phyloP scores from a whole-genome alignment of 192 early-diverging fungal genomes.

The Backusella westeae region DNA sequence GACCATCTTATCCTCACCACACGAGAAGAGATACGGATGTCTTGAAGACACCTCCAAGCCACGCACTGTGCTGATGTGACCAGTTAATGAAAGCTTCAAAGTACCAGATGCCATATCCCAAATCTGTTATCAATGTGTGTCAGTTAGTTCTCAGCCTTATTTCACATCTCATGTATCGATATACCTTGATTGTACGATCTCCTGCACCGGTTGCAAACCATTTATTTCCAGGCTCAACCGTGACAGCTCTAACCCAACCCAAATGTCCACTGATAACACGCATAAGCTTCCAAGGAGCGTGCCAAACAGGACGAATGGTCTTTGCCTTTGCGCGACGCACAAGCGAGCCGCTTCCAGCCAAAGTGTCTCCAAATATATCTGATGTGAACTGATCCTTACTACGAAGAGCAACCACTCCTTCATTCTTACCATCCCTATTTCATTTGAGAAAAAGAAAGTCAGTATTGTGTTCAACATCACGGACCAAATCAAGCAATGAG shows the following conservation, averaged over 20 bases:
- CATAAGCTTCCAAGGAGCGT: slow-evolving; percentile 99
- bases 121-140: slow-evolving; percentile 54
- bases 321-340: slow-evolving; percentile 52
- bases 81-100: slow-evolving; percentile 92
- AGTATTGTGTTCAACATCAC: neutral
- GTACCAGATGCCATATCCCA: slow-evolving; percentile 99
- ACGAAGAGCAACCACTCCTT: slow-evolving; percentile 38
- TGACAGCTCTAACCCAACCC: slow-evolving; percentile 93
- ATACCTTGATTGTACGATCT: slow-evolving; percentile 94
- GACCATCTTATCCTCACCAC: slow-evolving; percentile 98
- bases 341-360: slow-evolving; percentile 40
- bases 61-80: slow-evolving; percentile 94
- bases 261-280: slow-evolving; percentile 96
- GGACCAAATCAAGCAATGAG: neutral
- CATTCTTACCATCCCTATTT: slow-evolving; percentile 27
- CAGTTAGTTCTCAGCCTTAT: neutral
- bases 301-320: slow-evolving; percentile 81
- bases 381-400: slow-evolving; percentile 39
- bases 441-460: neutral
- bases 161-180: neutral
- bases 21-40: slow-evolving; percentile 97
- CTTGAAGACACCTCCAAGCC: slow-evolving; percentile 91
- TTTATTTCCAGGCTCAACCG: slow-evolving; percentile 93
- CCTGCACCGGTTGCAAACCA: slow-evolving; percentile 99
- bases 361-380: slow-evolving; percentile 41